A percentile compares a stretch with the other conserved stretches of the same genome.
Evolutionary conservation across 2,329 filamentous ascomycete genomes (phyloP).

Genomic region (Stagonosporopsis chrysanthemi): DNA sequence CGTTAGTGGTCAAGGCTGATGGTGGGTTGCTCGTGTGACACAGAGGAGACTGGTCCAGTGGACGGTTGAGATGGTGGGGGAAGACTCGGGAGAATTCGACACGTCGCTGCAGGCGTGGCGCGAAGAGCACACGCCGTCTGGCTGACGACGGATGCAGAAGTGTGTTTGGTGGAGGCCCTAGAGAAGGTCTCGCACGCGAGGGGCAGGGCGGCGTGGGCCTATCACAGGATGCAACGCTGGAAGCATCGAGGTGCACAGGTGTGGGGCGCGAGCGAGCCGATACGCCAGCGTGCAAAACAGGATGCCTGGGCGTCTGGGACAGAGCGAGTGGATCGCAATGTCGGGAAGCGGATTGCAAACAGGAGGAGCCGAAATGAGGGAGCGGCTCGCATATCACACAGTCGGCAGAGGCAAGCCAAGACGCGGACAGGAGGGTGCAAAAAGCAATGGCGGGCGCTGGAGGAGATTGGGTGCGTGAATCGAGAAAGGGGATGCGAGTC

Average conservation of each 20-base stretch:
- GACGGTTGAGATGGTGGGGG: constrained; percentile 24
- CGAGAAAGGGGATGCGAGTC: constrained; percentile 10
- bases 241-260: constrained; percentile 20
- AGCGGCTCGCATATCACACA: constrained; percentile 19
- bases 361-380: constrained; percentile 24
- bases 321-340: constrained; percentile 9
- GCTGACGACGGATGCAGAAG: constrained; percentile 5
- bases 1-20: not conserved
- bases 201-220: constrained; percentile 22
- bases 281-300: constrained; percentile 26
- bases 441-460: constrained; percentile 22
- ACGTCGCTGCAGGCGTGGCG: constrained; percentile 17
- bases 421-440: constrained; percentile 7
- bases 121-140: constrained; percentile 7
- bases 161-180: constrained; percentile 17
- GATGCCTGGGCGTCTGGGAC: constrained; percentile 5
- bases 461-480: constrained; percentile 23
- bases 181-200: constrained; percentile 18
- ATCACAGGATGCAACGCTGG: constrained; percentile 16
- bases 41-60: constrained; percentile 16
- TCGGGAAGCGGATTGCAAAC: constrained; percentile 4
- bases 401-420: constrained; percentile 11
- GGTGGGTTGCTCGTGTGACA: constrained; percentile 1
- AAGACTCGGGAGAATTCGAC: constrained; percentile 1
- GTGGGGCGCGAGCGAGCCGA: constrained; percentile 32